Percentiles rank a stretch among this genome's conserved stretches.
Conservation (phyloP, 805 yeast species). For the Candida krabiensis region DNA sequence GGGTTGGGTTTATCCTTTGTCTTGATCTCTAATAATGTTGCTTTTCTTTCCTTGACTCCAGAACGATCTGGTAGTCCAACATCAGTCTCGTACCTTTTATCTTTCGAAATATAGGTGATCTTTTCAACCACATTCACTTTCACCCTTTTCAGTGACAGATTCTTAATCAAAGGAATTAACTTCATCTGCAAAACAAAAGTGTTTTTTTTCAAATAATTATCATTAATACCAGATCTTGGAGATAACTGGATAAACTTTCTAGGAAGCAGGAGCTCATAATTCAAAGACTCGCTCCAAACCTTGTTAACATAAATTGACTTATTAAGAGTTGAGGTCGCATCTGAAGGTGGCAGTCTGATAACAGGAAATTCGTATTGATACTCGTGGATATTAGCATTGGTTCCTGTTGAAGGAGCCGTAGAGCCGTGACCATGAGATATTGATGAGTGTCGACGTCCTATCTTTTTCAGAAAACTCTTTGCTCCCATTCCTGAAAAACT, state of each 20-base stretch:
- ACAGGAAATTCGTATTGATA: conserved; percentile 43
- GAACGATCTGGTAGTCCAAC: conserved; percentile 39
- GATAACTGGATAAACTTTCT: conserved; percentile 67
- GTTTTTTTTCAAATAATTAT: conserved; percentile 21
- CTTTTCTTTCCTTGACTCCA: conserved; percentile 48
- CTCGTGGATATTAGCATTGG: conserved; percentile 30
- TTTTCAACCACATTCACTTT: conserved; percentile 67
- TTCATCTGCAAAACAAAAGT: conserved; percentile 56
- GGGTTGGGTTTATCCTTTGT: conserved; percentile 46
- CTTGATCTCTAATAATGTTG: conserved; percentile 63
- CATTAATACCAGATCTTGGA: conserved; percentile 40
- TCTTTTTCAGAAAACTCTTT: conserved; percentile 24
- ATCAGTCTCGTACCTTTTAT: conserved; percentile 52
- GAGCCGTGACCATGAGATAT: too few species aligned
- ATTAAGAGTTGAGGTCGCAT: conserved; percentile 57
- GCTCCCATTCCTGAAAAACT: conserved; percentile 5
- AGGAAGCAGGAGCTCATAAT: conserved; percentile 72
- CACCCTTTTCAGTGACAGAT: conserved; percentile 60
- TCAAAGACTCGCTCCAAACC: conserved; percentile 69
- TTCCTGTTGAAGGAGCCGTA: conserved; percentile 6
- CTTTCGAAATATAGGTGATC: conserved; percentile 60
- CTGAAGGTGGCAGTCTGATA: conserved; percentile 56
- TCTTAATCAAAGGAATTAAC: conserved; percentile 64
- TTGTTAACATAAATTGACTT: conserved; percentile 77
- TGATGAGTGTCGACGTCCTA: conserved; percentile 22